Evolutionary conservation across 2,329 filamentous ascomycete genomes (phyloP), one percentile per base, ranked within the genome.

Genomic region (Metarhizium sp.): DNA sequence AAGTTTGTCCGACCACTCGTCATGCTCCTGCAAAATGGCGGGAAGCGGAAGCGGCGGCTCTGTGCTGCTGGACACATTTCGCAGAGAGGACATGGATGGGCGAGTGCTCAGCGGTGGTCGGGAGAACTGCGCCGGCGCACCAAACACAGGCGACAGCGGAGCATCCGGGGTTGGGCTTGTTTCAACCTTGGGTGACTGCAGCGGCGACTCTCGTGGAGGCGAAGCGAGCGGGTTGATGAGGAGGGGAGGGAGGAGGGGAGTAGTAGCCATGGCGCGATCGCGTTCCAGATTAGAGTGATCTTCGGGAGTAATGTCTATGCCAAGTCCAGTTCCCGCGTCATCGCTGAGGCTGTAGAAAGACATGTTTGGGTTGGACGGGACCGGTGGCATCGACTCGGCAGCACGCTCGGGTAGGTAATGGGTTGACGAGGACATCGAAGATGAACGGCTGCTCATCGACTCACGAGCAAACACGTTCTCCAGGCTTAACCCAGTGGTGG

Each of bases 1-100:
- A 14, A 97, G 81, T 55, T 84, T 84, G 65, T 87, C 82, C 1
- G 89, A 87, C 92, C 92, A 96, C 61, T 86, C 84, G 67, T 95
- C 90, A 51, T 85, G 78, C 6, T 84, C 82, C 55, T 87, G 82
- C 36, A 85, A 74, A 59, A 91, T 82, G 4, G 81, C 78, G 4
- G 85, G 81, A 16, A 87, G 81, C 4, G 80, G 77, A 40, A 79
- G 74, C 52, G 69, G 80, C 61, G 68, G 73, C 62, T 71, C 78
- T 3, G 80, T 80, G 52, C 84, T 88, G 42, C 86, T 74, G 4
- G 87, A 46, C 75, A 86, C 47, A 76, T 81, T 70, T 46, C 73
- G 74, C 67, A 96, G 86, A 0, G 91, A 96, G 0, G 88, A 83
- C 43, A 87, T 71, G 0, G 92, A 96, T 2, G 88, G 85, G 66